Evolutionary conservation across 129 eudicot species (phyloP), one percentile per base, ranked within the genome.

Genomic region (Flaveria linearis): DNA sequence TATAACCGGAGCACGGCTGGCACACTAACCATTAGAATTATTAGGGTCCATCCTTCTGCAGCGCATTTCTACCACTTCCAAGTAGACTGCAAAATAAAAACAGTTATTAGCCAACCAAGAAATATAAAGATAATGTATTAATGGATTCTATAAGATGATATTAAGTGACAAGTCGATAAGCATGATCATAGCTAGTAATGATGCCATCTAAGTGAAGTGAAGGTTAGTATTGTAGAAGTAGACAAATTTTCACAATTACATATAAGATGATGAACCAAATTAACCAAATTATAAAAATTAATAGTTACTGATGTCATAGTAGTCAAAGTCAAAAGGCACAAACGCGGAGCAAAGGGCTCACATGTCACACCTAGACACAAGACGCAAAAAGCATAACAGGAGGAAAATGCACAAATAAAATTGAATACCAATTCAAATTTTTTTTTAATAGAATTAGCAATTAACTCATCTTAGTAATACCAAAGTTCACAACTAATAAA

Each of bases 41-140:
- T 82, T 82, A 61, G 12, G 8, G 33, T 67, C 68, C 74, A 18
- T 62, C 78, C 52, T 69, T 76, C 74, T 12, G 26, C 78, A 60
- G 61, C 65, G 10, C 74, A 28, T 73, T 73, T 76, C 74, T 70
- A 65, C 62, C 51, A 11, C n/a, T 5, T 50, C 47, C 69, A 81
- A 81, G 43, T 17, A 43, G 55, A 47, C 77, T 82, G 77, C 60
- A 64, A 79, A 79, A 72, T 39, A 53, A 41, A 13, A 13, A 36
- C 55, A 12, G 13, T 62, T 26, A 71, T 71, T 36, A 72, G 56
- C 68, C 77, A 15, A 7, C 41, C 3, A 42, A 4, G 69, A 0
- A 20, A 57, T 22, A 42, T 58, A 65, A 65, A 17, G 47, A 75
- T 33, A 33, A 0, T 33, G 39, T 28, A 30, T 3, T 12, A 46